Evolutionary conservation across 2,329 filamentous ascomycete genomes (phyloP).

Genomic region (Verruconis gallopava): DNA sequence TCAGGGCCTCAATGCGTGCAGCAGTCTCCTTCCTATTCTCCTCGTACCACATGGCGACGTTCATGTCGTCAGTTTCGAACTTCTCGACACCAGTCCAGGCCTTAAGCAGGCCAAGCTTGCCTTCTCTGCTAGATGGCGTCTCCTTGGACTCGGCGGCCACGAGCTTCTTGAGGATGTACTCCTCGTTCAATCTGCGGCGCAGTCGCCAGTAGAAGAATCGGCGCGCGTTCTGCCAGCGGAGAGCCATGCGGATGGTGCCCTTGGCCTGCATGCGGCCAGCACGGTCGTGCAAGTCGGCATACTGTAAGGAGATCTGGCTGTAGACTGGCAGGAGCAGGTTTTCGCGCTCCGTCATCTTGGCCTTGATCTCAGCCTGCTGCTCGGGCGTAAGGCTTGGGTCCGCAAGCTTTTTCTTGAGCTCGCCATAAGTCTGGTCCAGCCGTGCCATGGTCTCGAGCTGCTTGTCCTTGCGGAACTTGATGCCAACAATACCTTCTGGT

Average conservation of each 20-base stretch:
- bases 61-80: constrained; percentile 67
- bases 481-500: constrained; percentile 94
- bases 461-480: constrained; percentile 97
- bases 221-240: constrained; percentile 79
- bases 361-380: constrained; percentile 65
- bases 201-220: constrained; percentile 99
- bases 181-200: constrained; percentile 89
- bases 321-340: constrained; percentile 86
- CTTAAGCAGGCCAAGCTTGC: constrained; percentile 61
- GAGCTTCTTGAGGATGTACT: constrained; percentile 92
- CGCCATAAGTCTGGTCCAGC: constrained; percentile 70
- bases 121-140: constrained; percentile 39
- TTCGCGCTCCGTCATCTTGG: constrained; percentile 73
- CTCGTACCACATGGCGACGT: constrained; percentile 91
- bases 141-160: constrained; percentile 32
- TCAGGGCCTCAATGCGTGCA: constrained; percentile 73
- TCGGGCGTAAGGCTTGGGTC: constrained; percentile 56
- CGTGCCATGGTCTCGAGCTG: constrained; percentile 96
- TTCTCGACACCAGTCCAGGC: constrained; percentile 70
- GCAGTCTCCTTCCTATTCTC: constrained; percentile 75
- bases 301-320: constrained; percentile 88
- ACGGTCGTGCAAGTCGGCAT: constrained; percentile 93
- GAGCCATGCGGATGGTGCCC: constrained; percentile 71
- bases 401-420: constrained; percentile 66
- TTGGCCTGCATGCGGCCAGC: constrained; percentile 98